These are phyloP conservation scores for Lentinula novae-zelandiae DNA, from an alignment of 1,284 basidiomycete genomes.

Conservation along the genomic window DNA sequence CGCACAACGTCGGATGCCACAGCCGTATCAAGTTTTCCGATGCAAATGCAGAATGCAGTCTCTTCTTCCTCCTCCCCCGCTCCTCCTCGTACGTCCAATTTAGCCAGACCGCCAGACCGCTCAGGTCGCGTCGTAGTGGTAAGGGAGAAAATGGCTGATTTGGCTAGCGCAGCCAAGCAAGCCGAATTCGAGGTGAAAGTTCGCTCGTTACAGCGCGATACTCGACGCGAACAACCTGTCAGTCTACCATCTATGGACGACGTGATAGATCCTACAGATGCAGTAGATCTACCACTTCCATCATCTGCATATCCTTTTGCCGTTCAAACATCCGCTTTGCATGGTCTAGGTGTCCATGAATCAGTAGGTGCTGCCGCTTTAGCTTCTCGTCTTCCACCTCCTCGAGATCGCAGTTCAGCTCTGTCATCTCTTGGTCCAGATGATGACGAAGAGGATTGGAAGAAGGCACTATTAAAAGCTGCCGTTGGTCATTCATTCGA, in stretches of 20 bases:
- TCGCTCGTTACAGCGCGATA: slow-evolving; percentile 37
- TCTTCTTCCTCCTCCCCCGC: slow-evolving; percentile 6
- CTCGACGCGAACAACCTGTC: slow-evolving; percentile 25
- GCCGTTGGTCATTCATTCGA: slow-evolving; percentile 73
- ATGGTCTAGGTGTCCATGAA: slow-evolving; percentile 66
- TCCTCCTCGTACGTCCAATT: slow-evolving; percentile 31
- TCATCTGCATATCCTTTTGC: slow-evolving; percentile 65
- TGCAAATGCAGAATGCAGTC: slow-evolving; percentile 29
- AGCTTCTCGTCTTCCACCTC: slow-evolving; percentile 65
- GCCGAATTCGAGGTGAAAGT: slow-evolving; percentile 66
- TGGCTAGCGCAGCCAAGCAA: slow-evolving; percentile 64
- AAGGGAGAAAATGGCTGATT: slow-evolving; percentile 70
- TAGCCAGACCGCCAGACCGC: slow-evolving; percentile 28
- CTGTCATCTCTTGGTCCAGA: slow-evolving; percentile 37
- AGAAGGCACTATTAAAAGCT: slow-evolving; percentile 64
- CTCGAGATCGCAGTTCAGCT: slow-evolving; percentile 44
- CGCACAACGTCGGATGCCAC: slow-evolving; percentile 63
- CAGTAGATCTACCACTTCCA: slow-evolving; percentile 67
- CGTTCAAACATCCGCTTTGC: slow-evolving; percentile 65
- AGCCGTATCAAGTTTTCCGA: slow-evolving; percentile 35
- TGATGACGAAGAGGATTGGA: slow-evolving; percentile 61
- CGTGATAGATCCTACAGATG: slow-evolving; percentile 78
- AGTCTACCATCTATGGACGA: slow-evolving; percentile 35
- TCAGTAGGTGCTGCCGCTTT: slow-evolving; percentile 68
- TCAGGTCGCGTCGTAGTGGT: slow-evolving; percentile 70